Evolutionary conservation across 2,329 filamentous ascomycete genomes (phyloP).

Genomic region (Colletotrichum agaves): DNA sequence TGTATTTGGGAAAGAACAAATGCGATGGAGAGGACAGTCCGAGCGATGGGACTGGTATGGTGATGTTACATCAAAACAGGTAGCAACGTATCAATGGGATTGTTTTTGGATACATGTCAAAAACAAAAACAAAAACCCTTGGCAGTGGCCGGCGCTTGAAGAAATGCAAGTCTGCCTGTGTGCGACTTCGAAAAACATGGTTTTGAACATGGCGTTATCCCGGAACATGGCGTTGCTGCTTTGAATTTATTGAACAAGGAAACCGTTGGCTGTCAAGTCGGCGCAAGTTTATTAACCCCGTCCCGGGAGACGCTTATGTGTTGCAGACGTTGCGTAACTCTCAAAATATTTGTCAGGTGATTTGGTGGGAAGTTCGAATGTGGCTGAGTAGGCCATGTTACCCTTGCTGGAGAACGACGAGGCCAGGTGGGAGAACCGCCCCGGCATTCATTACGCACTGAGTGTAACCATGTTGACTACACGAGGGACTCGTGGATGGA

Average conservation of each 20-base stretch:
- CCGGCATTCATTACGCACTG: too few relatives aligned
- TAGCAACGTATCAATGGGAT: background rate
- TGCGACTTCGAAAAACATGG: conserved; percentile 15
- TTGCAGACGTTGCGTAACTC: conserved; percentile 7
- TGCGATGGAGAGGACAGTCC: background rate
- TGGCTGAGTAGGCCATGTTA: background rate
- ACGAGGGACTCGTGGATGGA: too few relatives aligned
- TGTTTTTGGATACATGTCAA: background rate
- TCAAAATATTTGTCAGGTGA: background rate
- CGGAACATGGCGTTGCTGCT: background rate
- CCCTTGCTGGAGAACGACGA: background rate
- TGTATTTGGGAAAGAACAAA: too few relatives aligned
- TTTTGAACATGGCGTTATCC: too few relatives aligned
- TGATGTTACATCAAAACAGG: conserved; percentile 37
- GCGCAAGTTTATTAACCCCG: background rate
- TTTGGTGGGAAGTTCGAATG: background rate
- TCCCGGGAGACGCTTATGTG: background rate
- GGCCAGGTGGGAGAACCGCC: too few relatives aligned
- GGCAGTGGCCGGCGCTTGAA: background rate
- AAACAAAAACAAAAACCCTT: background rate
- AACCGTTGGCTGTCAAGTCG: conserved; percentile 21
- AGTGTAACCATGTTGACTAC: background rate
- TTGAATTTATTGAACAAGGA: conserved; percentile 14
- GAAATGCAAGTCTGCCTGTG: background rate
- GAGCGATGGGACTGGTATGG: background rate